A percentile compares a stretch with the other conserved stretches of the same genome.
phyloP scores from a whole-genome alignment of 1,284 basidiomycete genomes.

The Boletus subluridellus region DNA sequence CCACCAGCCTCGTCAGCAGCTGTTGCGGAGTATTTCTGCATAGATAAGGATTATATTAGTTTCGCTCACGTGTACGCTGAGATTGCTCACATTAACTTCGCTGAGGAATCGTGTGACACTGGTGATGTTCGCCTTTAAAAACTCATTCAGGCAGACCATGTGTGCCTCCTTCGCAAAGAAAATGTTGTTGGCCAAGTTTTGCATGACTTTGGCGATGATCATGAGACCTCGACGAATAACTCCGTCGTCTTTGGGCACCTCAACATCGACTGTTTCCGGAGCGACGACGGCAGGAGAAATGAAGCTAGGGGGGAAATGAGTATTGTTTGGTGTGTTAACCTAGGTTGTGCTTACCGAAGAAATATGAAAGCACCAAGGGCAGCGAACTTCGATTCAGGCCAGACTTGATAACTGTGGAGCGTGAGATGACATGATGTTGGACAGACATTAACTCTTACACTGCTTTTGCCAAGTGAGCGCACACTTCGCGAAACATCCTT shows the following conservation, averaged over 20 bases:
- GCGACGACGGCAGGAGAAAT: constrained; percentile 85
- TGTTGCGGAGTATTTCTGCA: constrained; percentile 54
- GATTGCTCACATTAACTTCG: constrained; percentile 64
- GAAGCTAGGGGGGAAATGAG: constrained; percentile 46
- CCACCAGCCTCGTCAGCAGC: constrained; percentile 55
- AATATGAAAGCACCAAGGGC: constrained; percentile 92
- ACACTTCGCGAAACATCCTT: constrained; percentile 86
- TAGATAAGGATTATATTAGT: constrained; percentile 6
- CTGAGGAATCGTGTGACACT: constrained; percentile 81
- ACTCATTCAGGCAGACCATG: constrained; percentile 78
- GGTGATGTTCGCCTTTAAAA: constrained; percentile 73
- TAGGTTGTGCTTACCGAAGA: constrained; percentile 52
- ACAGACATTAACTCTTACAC: constrained; percentile 54
- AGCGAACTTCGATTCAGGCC: constrained; percentile 82
- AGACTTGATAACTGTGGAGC: constrained; percentile 47
- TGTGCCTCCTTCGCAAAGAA: constrained; percentile 86
- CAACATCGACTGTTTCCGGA: constrained; percentile 81
- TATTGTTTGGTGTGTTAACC: neutral
- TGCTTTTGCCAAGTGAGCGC: constrained; percentile 75
- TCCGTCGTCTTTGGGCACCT: constrained; percentile 61
- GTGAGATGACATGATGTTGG: constrained; percentile 16
- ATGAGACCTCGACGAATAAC: constrained; percentile 74
- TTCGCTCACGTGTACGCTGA: neutral
- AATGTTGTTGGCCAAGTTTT: constrained; percentile 91
- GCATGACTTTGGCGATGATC: constrained; percentile 86